A percentile compares a stretch with the other conserved stretches of the same genome.
phyloP scores from a whole-genome alignment of 768 basidiomycete species.

The Naganishia friedmannii region DNA sequence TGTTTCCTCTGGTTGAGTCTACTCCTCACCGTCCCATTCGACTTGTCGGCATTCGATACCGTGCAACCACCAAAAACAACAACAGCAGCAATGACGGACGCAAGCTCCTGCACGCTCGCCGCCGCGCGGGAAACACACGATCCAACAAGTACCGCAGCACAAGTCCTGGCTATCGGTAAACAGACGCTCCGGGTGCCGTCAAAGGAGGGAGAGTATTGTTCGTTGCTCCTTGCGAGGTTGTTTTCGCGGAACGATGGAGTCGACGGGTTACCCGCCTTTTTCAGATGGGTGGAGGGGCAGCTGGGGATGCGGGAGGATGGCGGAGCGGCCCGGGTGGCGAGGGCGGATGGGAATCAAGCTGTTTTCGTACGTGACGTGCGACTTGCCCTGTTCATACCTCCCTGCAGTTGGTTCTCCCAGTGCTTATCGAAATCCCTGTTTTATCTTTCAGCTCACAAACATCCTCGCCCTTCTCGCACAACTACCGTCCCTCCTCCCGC shows the following conservation, averaged over 20 bases:
- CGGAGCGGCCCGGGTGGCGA: no score
- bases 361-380: slow-evolving; percentile 20
- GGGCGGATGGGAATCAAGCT: background rate
- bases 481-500: slow-evolving; percentile 23
- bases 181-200: slow-evolving; percentile 54
- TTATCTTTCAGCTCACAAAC: slow-evolving; percentile 22
- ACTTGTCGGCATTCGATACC: slow-evolving; percentile 70
- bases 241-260: slow-evolving; percentile 67
- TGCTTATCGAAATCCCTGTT: no score
- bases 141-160: slow-evolving; percentile 55
- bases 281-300: slow-evolving; percentile 32
- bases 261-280: slow-evolving; percentile 34
- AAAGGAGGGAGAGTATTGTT: slow-evolving; percentile 78
- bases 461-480: slow-evolving; percentile 24
- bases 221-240: slow-evolving; percentile 72
- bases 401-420: no score
- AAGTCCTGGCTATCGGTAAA: slow-evolving; percentile 4
- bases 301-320: background rate
- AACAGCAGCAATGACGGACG: no score
- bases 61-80: background rate
- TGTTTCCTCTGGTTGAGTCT: slow-evolving; percentile 90
- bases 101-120: no score
- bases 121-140: no score
- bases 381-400: no score
- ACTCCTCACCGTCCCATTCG: slow-evolving; percentile 89